Base-by-base conservation (phyloP, 2,329 filamentous ascomycete species). In the Arthrocladium fulminans region DNA sequence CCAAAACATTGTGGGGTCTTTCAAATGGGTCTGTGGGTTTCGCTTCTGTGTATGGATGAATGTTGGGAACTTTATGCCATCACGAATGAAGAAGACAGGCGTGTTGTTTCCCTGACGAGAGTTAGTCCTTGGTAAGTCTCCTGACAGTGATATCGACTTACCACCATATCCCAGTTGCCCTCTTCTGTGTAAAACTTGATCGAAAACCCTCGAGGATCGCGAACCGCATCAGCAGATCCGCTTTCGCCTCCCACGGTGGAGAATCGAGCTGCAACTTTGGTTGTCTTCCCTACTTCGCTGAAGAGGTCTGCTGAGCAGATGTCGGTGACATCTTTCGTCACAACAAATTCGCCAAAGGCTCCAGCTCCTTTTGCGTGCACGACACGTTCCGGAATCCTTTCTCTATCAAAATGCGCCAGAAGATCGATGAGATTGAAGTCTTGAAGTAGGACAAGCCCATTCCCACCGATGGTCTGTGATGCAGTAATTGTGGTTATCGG, bases 171-270 rank as follows among this genome's bases (percentile, higher is more conserved):
- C 35, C 72, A 72, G 53, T 72, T 73, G 5, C 72, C 71, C 48
- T 74, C 70, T 29, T 63, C 62, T 0, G 72, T 74, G 47, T 72
- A 70, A 51, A 74, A 69, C 53, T 74, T 74, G 58, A 74, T 68
- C 6, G 72, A 70, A 35, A 74, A 73, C 0, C 72, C 71, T 47
- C 71, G 65, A 2, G 69, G 68, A 49, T 74, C 70, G 20, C 72
- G 63, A 8, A 66, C 71, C 47, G 67, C 61, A 48, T 74, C 71
- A 3, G 71, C 64, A 44, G 65, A 70, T 49, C 69, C 71, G 15
- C 65, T 63, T 3, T 65, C 68, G 3, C 66, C 61, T 0, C 66
- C 70, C 34, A 72, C 70, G 2, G 69, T 73, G 0, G 66, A 71
- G 57, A 73, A 73, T 1, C 68, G 66, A 12, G 69, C 54, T 45